A percentile compares a stretch with the other conserved stretches of the same genome.
These are phyloP conservation scores for Cladosporium sp. DNA, from an alignment of 2,329 filamentous ascomycete species.

Conservation along the genomic window DNA sequence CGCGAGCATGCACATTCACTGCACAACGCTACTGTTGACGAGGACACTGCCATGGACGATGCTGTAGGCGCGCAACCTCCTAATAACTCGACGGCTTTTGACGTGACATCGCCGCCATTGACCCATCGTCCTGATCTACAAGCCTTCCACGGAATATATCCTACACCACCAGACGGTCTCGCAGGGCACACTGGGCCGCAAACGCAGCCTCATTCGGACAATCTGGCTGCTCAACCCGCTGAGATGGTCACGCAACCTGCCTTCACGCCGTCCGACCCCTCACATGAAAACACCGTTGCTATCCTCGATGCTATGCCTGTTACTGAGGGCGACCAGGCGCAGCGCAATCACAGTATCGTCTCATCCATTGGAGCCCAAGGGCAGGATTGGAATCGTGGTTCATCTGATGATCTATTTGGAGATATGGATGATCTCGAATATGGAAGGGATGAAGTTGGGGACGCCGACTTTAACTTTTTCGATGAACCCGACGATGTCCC, in stretches of 20 bases:
- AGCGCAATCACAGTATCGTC: slow-evolving; percentile 50
- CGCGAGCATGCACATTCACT: slow-evolving; percentile 23
- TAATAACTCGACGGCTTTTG: slow-evolving; percentile 15
- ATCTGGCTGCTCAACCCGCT: not conserved
- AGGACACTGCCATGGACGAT: not conserved
- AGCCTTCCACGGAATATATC: slow-evolving; percentile 57
- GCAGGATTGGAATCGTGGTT: slow-evolving; percentile 32
- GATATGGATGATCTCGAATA: slow-evolving; percentile 68
- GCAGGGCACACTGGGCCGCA: slow-evolving; percentile 20
- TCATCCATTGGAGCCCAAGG: slow-evolving; percentile 14
- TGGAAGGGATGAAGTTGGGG: slow-evolving; percentile 70
- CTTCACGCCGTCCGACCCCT: slow-evolving; percentile 1
- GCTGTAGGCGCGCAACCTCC: not conserved
- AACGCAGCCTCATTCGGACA: slow-evolving; percentile 1
- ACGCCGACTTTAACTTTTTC: slow-evolving; percentile 81
- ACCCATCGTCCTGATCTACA: slow-evolving; percentile 36
- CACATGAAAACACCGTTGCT: not conserved
- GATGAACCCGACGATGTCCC: slow-evolving; percentile 51
- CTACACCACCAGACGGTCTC: slow-evolving; percentile 63
- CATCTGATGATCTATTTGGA: slow-evolving; percentile 60
- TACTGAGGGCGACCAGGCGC: slow-evolving; percentile 21
- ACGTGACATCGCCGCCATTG: slow-evolving; percentile 32
- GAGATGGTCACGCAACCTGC: not conserved
- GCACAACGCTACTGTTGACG: not conserved
- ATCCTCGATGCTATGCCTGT: not conserved